Base-by-base conservation (phyloP, 2,329 filamentous ascomycete species). In the Lachnellula cervina region DNA sequence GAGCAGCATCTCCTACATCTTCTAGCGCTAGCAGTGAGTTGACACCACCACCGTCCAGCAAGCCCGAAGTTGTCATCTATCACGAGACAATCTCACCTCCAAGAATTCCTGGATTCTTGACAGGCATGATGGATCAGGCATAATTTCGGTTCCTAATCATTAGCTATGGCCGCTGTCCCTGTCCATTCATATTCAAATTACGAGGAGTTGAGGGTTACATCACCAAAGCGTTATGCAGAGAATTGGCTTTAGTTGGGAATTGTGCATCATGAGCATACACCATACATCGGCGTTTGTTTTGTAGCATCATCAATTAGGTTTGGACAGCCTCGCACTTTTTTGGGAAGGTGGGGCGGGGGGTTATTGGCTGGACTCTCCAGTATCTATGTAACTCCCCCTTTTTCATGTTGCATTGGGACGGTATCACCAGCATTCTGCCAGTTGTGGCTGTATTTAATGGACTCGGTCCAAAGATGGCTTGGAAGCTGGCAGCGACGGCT, bases 11-110 rank as follows among this genome's bases (percentile, higher is more conserved):
- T 53, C 58, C 45, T 42, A 59, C 21, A 44, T 57, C 32, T 61
- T 60, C 7, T 58, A 68, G 40, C 52, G 68, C 42, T 64, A 69
- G 47, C 64, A 65, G 11, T 44, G 60, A 45, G 55, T 23, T 44
- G 42, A 46, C 46, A 49, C 45, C 45, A 16, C 28, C 21, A 21
- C 55, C 46, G 5, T 54, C 38, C 43, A 44, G 42, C 42, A 44
- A 19, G n/a, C 23, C 16, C 47, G 17, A 43, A 56, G 23, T 19
- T 32, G 14, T 17, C 28, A 32, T 46, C 43, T 23, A 54, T 58
- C 53, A 55, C 6, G 66, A 72, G 21, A 77, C 76, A 5, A 76
- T 79, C 38, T 77, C 76, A 25, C 75, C 77, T 6, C 71, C 66
- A 28, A 56, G 59, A 7, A 73, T 71, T 3, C 77, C 77, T 78